Base-by-base conservation (phyloP, 2,329 filamentous ascomycete genomes). In the Sporothrix phasma region DNA sequence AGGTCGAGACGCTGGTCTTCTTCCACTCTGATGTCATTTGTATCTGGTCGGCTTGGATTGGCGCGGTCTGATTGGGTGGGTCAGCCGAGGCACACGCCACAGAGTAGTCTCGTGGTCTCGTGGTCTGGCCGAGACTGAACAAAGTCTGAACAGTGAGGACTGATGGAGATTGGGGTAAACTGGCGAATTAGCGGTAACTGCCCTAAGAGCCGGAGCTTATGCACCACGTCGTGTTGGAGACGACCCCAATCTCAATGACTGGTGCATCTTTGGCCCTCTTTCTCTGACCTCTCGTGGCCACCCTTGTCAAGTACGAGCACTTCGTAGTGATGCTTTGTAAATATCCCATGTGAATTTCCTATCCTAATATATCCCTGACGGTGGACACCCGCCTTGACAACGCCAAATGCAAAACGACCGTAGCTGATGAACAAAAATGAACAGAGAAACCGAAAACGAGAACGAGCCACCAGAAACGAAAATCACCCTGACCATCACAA, bases 21-120 rank as follows among this genome's bases (percentile, higher is more conserved):
- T 59, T 43, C 58, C 58, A n/a, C 43, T n/a, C 62, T 64, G 62
- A 64, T 64, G 62, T 64, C 62, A 64, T 64, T 29, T 37, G n/a
- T 58, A 37, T 43, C 17, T 60, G 4, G n/a, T 17, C 2, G 11
- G 24, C 41, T 46, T 24, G 37, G 15, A 45, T 45, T 11, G 37
- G 56, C 22, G 37, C n/a, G 19, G 39, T 15, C n/a, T 29, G 39
- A 46, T 31, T 47, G 54, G 47, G 62, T 64, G 54, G 62, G 26
- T 49, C 26, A 60, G 62, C 62, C 62, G 54, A 60, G 62, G 62
- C 53, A 62, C 53, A 62, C 45, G 45, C 37, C 59, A 26, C 31
- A 34, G 31, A 47, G 15, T 26, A 29, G 58, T 61, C 43, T 47
- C 31, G 59, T 61, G 59, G 45, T 34, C 56, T 60, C 8, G 54